A percentile compares a stretch with the other conserved stretches of the same genome.
These are phyloP conservation scores for Galeopsis tetrahit DNA, from an alignment of 257 asterid species.

Conservation along the genomic window DNA sequence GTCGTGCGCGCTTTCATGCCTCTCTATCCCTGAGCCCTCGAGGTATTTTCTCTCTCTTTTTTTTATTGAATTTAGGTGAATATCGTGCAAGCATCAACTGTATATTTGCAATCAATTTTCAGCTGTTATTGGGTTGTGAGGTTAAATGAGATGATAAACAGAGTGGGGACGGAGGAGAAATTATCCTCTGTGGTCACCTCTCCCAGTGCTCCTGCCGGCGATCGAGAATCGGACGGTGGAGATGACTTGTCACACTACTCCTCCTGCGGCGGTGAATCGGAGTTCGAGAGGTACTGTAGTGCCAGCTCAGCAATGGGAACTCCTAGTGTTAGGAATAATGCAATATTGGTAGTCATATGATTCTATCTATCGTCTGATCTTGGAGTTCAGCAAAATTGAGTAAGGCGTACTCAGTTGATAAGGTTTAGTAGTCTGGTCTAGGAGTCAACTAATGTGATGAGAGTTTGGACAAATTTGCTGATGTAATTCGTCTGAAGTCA, in stretches of 20 bases:
- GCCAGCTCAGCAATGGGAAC: slow-evolving; percentile 92
- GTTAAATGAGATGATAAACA: slow-evolving; percentile 54
- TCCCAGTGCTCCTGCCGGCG: slow-evolving; percentile 48
- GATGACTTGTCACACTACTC: slow-evolving; percentile 73
- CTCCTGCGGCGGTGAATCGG: slow-evolving; percentile 82
- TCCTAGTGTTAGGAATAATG: slow-evolving; percentile 67
- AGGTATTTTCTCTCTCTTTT: slow-evolving; percentile 16
- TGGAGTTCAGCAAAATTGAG: too few relatives aligned
- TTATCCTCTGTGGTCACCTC: slow-evolving; percentile 42
- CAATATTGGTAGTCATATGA: too few relatives aligned
- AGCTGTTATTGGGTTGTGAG: slow-evolving; percentile 19
- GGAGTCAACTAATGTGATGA: too few relatives aligned
- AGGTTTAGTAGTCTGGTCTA: too few relatives aligned
- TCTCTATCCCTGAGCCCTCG: slow-evolving; percentile 12
- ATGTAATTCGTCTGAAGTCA: too few relatives aligned
- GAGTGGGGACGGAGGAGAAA: slow-evolving; percentile 61
- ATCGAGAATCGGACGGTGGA: slow-evolving; percentile 72
- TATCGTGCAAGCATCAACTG: slow-evolving; percentile 4
- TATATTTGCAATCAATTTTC: slow-evolving; percentile 26
- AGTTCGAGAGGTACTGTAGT: slow-evolving; percentile 84
- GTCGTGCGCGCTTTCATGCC: background rate
- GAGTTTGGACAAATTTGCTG: too few relatives aligned
- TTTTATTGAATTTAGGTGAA: slow-evolving; percentile 8
- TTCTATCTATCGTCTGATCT: too few relatives aligned
- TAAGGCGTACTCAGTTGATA: too few relatives aligned